These are phyloP conservation scores for Chrysanthemum lavandulifolium DNA, from an alignment of 129 eudicot species.

Conservation along the genomic window DNA sequence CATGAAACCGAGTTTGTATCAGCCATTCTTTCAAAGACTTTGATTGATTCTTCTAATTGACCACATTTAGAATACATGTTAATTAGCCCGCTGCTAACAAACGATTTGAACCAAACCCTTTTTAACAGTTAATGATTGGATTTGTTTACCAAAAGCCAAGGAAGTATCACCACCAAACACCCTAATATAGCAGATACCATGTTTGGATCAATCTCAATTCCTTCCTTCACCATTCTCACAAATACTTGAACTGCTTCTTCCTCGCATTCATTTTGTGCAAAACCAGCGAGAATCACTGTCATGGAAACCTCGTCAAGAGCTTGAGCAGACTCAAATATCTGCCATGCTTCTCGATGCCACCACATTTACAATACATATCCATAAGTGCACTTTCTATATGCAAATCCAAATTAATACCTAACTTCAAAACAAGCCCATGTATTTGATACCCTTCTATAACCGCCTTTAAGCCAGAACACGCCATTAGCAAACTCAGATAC, in stretches of 20 bases:
- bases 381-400: constrained; percentile 81
- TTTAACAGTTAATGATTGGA: constrained; percentile 68
- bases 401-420: constrained; percentile 63
- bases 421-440: constrained; percentile 64
- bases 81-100: constrained; percentile 72
- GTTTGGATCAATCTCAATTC: constrained; percentile 61
- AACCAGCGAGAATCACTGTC: constrained; percentile 79
- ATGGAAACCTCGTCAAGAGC: constrained; percentile 71
- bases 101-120: constrained; percentile 50
- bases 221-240: constrained; percentile 55
- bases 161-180: constrained; percentile 68
- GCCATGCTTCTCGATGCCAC: constrained; percentile 62
- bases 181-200: constrained; percentile 78
- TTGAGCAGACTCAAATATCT: constrained; percentile 65
- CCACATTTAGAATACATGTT: constrained; percentile 97
- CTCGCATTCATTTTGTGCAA: constrained; percentile 79
- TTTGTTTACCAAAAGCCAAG: constrained; percentile 73
- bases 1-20: constrained; percentile 63
- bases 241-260: constrained; percentile 76
- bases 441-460: constrained; percentile 64
- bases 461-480: constrained; percentile 77
- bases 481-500: constrained; percentile 57
- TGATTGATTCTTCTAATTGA: constrained; percentile 57
- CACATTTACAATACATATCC: constrained; percentile 92
- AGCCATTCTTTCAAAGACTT: constrained; percentile 49